Evolutionary conservation across 202 grass and related monocot species (phyloP).

Genomic region (Panicum virgatum): DNA sequence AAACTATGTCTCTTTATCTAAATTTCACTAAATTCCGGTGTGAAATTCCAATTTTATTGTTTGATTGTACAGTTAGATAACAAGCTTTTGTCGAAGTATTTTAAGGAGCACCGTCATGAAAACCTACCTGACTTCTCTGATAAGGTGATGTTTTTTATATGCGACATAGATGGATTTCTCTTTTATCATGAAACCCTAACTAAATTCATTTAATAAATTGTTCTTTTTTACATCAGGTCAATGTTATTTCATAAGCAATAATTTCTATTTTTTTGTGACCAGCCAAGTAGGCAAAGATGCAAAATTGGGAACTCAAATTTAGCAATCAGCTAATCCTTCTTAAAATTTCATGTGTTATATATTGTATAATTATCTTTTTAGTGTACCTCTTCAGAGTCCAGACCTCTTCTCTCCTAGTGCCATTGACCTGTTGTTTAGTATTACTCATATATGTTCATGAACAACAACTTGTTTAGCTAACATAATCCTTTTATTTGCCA

Average conservation of each 20-base stretch:
- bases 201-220: background rate
- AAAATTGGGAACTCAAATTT: background rate
- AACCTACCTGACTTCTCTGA: conserved; percentile 85
- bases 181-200: background rate
- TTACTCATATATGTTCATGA: conserved; percentile 17
- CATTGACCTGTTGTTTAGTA: background rate
- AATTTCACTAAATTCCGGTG: background rate
- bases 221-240: conserved; percentile 9
- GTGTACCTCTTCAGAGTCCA: background rate
- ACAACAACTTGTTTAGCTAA: conserved; percentile 16
- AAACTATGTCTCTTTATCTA: background rate
- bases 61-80: conserved; percentile 73
- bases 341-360: conserved; percentile 3
- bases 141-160: conserved; percentile 58
- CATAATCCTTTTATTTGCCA: conserved; percentile 42
- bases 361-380: background rate
- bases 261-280: background rate
- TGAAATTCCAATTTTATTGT: conserved; percentile 27
- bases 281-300: background rate
- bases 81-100: conserved; percentile 79
- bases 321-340: background rate
- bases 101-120: conserved; percentile 84
- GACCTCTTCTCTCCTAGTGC: background rate
- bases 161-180: conserved; percentile 4
- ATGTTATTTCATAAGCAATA: conserved; percentile 3